These are phyloP conservation scores for Jimgerdemannia flammicorona DNA, from an alignment of 192 early-diverging fungal genomes.

Conservation along the genomic window DNA sequence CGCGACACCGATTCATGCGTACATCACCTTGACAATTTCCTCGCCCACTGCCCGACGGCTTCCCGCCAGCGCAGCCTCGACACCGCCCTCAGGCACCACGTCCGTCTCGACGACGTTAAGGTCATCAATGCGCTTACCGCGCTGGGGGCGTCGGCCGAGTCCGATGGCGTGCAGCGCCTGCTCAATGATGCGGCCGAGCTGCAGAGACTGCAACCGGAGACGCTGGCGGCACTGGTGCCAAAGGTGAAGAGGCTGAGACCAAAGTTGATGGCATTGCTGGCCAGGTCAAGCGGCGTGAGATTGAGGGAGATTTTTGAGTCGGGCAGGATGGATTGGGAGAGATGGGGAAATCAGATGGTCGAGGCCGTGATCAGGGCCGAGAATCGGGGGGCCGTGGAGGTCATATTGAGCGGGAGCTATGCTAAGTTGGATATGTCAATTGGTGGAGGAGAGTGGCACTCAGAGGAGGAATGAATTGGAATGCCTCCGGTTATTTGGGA, in stretches of 20 bases:
- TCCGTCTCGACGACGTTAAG: background rate
- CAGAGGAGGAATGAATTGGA: too few species aligned
- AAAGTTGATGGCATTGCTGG: background rate
- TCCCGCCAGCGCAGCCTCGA: background rate
- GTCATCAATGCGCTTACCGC: background rate
- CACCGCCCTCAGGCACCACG: background rate
- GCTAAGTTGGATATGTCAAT: background rate
- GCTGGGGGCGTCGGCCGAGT: background rate
- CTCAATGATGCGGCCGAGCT: background rate
- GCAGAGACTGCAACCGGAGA: background rate
- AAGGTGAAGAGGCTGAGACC: background rate
- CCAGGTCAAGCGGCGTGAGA: background rate
- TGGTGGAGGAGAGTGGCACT: too few species aligned
- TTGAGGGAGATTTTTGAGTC: background rate
- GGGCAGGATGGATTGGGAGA: background rate
- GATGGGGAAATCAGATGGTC: background rate
- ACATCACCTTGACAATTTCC: background rate
- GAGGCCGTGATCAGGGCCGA: background rate
- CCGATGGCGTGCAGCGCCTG: background rate
- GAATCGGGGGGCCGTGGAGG: background rate
- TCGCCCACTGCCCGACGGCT: background rate
- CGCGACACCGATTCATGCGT: background rate
- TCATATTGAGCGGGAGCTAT: background rate
- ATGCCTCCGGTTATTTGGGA: too few species aligned
- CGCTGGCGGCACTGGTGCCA: background rate